A percentile compares a stretch with the other conserved stretches of the same genome.
These are phyloP conservation scores for Diplodia mutila DNA, from an alignment of 2,329 filamentous ascomycete species.

Conservation along the genomic window DNA sequence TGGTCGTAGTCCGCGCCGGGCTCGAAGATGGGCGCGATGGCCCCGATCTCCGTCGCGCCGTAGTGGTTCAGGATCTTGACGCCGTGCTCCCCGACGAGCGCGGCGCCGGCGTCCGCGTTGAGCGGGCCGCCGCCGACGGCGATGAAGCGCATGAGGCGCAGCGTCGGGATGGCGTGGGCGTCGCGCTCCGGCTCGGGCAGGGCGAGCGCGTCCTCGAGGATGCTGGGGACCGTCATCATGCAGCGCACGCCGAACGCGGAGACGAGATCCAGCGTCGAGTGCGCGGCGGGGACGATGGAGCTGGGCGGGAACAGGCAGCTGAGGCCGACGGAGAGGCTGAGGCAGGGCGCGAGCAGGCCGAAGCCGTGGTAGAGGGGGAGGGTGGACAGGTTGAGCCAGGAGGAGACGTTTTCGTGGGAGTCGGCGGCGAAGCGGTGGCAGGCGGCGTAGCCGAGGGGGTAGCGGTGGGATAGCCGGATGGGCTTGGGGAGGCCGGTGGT, in stretches of 20 bases:
- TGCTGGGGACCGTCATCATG: constrained; percentile 42
- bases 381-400: constrained; percentile 39
- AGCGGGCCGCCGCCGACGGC: constrained; percentile 41
- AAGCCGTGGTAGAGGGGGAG: constrained; percentile 44
- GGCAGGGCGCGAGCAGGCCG: constrained; percentile 39
- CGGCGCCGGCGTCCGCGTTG: constrained; percentile 32
- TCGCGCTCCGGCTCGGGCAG: constrained; percentile 1
- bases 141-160: constrained; percentile 43
- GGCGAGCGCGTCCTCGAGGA: constrained; percentile 41
- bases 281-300: constrained; percentile 32
- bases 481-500: constrained; percentile 45
- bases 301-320: constrained; percentile 35
- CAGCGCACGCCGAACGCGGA: constrained; percentile 30
- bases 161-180: too few species aligned
- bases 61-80: constrained; percentile 43
- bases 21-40: constrained; percentile 40
- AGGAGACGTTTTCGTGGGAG: neutral
- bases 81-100: constrained; percentile 30
- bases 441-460: constrained; percentile 36
- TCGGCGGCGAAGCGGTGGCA: constrained; percentile 25
- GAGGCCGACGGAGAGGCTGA: constrained; percentile 38
- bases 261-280: constrained; percentile 34
- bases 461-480: constrained; percentile 38
- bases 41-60: constrained; percentile 43
- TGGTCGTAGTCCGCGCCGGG: constrained; percentile 39